Percentiles rank a stretch among this genome's conserved stretches.
These are phyloP conservation scores for Vigna angularis DNA, from an alignment of 306 rosid species.

Conservation along the genomic window DNA sequence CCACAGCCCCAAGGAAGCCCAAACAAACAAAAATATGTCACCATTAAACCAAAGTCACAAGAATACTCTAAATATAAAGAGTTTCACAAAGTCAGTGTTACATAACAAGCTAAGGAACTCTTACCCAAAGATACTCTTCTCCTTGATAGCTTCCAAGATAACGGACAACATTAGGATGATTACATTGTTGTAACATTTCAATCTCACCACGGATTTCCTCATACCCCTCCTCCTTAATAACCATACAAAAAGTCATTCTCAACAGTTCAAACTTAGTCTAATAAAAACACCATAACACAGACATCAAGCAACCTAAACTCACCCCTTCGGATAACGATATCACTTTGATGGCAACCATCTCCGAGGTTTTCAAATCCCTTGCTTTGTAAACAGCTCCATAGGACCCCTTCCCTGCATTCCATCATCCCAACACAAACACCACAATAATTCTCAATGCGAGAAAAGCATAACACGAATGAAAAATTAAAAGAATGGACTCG, in stretches of 20 bases:
- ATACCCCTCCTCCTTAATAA: slow-evolving; percentile 91
- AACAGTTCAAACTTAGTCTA: slow-evolving; percentile 31
- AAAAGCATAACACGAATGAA: slow-evolving; percentile 11
- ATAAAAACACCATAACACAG: slow-evolving; percentile 8
- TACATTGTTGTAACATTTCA: slow-evolving; percentile 98
- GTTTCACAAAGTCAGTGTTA: slow-evolving; percentile 28
- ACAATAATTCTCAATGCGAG: slow-evolving; percentile 4
- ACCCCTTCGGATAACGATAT: slow-evolving; percentile 95
- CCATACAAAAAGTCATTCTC: slow-evolving; percentile 35
- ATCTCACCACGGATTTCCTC: slow-evolving; percentile 99
- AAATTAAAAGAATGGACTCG: slow-evolving; percentile 4
- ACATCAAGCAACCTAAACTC: slow-evolving; percentile 42
- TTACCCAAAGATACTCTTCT: slow-evolving; percentile 99
- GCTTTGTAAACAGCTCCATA: slow-evolving; percentile 99
- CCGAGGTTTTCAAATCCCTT: slow-evolving; percentile 87
- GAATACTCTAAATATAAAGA: slow-evolving; percentile 22
- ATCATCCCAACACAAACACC: slow-evolving; percentile 1
- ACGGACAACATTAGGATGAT: slow-evolving; percentile 97
- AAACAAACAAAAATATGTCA: slow-evolving; percentile 4
- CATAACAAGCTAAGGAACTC: slow-evolving; percentile 16
- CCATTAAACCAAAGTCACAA: slow-evolving; percentile 1
- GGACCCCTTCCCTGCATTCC: slow-evolving; percentile 89
- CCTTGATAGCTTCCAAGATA: slow-evolving; percentile 99
- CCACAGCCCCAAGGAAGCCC: slow-evolving; percentile 21
- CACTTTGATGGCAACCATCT: slow-evolving; percentile 94